Evolutionary conservation across 768 basidiomycete genomes (phyloP), one percentile per base, ranked within the genome.

Genomic region (Panaeolus papilionaceus): DNA sequence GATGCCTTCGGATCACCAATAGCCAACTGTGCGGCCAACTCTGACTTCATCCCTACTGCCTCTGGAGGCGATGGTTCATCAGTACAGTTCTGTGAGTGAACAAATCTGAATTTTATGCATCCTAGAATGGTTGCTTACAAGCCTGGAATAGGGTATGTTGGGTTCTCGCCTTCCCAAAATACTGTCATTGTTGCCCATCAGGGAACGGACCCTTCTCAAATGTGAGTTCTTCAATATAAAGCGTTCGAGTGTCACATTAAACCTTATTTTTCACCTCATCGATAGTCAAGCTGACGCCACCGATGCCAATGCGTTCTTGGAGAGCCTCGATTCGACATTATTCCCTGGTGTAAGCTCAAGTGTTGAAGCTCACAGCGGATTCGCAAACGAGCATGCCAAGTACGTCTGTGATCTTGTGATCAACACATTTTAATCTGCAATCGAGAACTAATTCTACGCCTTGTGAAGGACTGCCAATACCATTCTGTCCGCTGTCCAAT

Each of bases 1-100:
- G 45, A 14, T 20, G 62, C 18, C 6, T 67, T 26, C 12, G 4
- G 38, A 44, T 62, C 10, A 12, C 20, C 23, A 40, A 9, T 37
- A 86, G 86, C 74, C 0, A 83, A 82, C 62, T 88, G 86, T 68
- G 69, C 77, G 16, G 82, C 82, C 7, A 86, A 85, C 66, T 75
- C 85, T 1, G 75, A 70, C 5, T 88, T 88, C 73, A 69, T 79
- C 10, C 85, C 86, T 10, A 74, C 82, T 11, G 84, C 82, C 10
- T 82, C 85, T 9, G 86, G 87, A 0, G 86, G 86, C 9, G 80
- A 86, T 67, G 86, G 84, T 0, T 63, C 62, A 26, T 64, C 65
- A 6, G 70, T 77, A 10, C 84, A 85, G 71, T 84, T 75, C 66
- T 88, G 87, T 83, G 81, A 78, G 77, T 82, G 84, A 82, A 83